A percentile compares a stretch with the other conserved stretches of the same genome.
Conservation (phyloP, 208 protist species). For the Angomonas desouzai region DNA sequence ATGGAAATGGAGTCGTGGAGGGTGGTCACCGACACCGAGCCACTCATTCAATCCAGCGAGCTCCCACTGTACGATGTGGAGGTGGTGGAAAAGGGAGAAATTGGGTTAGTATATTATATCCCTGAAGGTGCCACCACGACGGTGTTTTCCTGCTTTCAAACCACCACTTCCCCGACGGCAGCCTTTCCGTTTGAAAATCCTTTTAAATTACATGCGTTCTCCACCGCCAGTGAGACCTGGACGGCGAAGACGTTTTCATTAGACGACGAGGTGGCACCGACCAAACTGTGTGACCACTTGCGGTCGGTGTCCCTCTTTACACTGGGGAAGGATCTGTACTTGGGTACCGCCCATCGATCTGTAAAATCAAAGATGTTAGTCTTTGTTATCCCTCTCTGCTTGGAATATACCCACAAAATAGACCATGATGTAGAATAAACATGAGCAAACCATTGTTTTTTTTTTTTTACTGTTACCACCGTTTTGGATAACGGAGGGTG, state of each 20-base stretch:
- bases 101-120: neutral
- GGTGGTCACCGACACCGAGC: slow-evolving; percentile 23
- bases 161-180: neutral
- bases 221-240: slow-evolving; percentile 27
- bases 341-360: slow-evolving; percentile 17
- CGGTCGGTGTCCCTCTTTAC: slow-evolving; percentile 37
- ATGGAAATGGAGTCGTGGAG: slow-evolving; percentile 25
- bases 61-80: slow-evolving; percentile 2
- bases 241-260: slow-evolving; percentile 19
- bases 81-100: neutral
- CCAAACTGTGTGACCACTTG: slow-evolving; percentile 18
- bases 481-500: too few species aligned
- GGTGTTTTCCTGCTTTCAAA: neutral
- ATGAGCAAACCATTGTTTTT: neutral
- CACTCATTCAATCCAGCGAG: slow-evolving; percentile 14
- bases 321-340: slow-evolving; percentile 16
- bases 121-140: neutral
- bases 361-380: slow-evolving; percentile 3
- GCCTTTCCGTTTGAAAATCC: neutral
- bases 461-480: too few species aligned
- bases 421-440: neutral
- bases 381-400: slow-evolving; percentile 6
- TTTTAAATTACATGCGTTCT: slow-evolving; percentile 22
- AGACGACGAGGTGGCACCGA: slow-evolving; percentile 14
- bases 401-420: neutral